A percentile compares a stretch with the other conserved stretches of the same genome.
Evolutionary conservation across 352 stramenopile genomes (phyloP).

Genomic region (Globisporangium cylindrosporum): DNA sequence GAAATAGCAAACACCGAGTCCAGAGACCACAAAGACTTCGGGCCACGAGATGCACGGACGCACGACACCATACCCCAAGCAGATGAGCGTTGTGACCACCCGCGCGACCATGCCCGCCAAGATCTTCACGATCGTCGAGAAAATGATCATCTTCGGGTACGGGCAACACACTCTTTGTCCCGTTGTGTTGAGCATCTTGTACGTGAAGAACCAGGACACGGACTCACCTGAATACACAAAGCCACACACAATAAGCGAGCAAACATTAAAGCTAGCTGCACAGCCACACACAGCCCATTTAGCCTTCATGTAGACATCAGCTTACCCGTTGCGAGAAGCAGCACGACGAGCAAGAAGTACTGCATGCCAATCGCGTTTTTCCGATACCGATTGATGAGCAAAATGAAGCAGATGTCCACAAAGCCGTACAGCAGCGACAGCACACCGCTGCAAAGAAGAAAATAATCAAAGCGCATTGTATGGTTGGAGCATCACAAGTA

Average conservation of each 20-base stretch:
- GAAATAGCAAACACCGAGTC: constrained; percentile 79
- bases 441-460: constrained; percentile 40
- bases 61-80: constrained; percentile 79
- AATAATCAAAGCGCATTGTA: neutral
- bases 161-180: constrained; percentile 75
- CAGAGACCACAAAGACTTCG: constrained; percentile 72
- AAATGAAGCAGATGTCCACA: constrained; percentile 64
- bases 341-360: constrained; percentile 75
- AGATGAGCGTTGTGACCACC: constrained; percentile 74
- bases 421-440: constrained; percentile 73
- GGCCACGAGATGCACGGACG: constrained; percentile 66
- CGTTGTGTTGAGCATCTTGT: constrained; percentile 67
- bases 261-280: neutral
- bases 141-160: constrained; percentile 60
- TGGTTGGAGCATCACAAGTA: neutral
- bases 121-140: constrained; percentile 76
- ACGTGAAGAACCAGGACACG: constrained; percentile 75
- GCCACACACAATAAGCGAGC: neutral
- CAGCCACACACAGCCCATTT: neutral
- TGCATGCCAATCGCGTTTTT: constrained; percentile 76
- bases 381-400: constrained; percentile 67
- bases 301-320: too few relatives aligned
- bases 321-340: constrained; percentile 72
- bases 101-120: constrained; percentile 69
- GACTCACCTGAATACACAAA: constrained; percentile 42